Evolutionary conservation across 202 grass and related monocot species (phyloP), one percentile per base, ranked within the genome.

Genomic region (Cymbopogon flexuosus): DNA sequence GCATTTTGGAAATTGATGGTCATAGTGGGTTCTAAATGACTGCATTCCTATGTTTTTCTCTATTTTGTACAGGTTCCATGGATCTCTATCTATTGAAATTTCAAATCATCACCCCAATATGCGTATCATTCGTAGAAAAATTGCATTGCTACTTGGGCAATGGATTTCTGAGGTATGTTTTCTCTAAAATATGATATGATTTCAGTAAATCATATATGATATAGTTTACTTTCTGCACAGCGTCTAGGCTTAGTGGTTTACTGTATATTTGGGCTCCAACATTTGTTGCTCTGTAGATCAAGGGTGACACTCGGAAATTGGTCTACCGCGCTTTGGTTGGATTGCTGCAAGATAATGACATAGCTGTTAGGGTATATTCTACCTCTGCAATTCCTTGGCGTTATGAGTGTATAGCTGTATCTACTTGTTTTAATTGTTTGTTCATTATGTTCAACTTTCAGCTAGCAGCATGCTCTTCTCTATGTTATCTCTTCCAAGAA

Each of bases 401-500:
- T 31, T 84, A 33, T 34, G 56, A 16, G 22, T 52, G 30, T 29
- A 69, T 87, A 73, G 33, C 18, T 27, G 31, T 81, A 61, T 3
- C 71, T 73, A 58, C 59, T 91, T 84, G 84, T 18, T 89, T 84
- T 83, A 62, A 90, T 51, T 69, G 70, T 43, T 65, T 76, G 41
- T 41, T 79, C 51, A 39, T 23, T 33, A 42, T 54, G 8, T 69
- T 87, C 68, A 83, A 78, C 72, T 90, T 93, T 87, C 90, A 99
- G 96, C 88, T 99, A 49, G 96, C 92, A 75, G 90, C 92, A 62
- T 96, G 92, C 91, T 91, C 87, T 79, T 99, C 96, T 73, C 75
- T 99, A 68, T 93, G 88, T 35, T 99, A 99, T 90, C 88, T 99
- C 76, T 93, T 96, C 80, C 96, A 99, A 89, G 92, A 96, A 88